phyloP scores from a whole-genome alignment of 164 flowering plant species.

The Akebia trifoliata region DNA sequence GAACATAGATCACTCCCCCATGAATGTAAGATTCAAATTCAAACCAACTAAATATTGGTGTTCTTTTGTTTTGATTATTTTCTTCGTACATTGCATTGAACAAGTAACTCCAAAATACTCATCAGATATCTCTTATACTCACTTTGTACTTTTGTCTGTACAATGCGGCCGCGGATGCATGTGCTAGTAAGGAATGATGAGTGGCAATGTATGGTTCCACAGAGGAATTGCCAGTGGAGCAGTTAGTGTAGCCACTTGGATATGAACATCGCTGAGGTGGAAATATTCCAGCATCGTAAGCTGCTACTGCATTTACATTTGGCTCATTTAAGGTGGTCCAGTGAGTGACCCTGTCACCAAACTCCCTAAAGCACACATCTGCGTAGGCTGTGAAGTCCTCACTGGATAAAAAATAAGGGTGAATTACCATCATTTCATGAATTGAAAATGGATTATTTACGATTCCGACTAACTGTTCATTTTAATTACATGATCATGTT shows the following conservation, averaged over 20 bases:
- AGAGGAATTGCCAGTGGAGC: slow-evolving; percentile 16
- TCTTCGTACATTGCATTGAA: too few relatives aligned
- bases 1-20: too few relatives aligned
- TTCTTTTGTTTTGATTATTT: too few relatives aligned
- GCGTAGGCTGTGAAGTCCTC: slow-evolving; percentile 25
- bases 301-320: slow-evolving; percentile 3
- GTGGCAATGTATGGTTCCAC: slow-evolving; percentile 13
- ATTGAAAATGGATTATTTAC: too few relatives aligned
- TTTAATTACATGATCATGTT: too few relatives aligned
- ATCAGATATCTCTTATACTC: too few relatives aligned
- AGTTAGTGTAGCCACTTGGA: background rate
- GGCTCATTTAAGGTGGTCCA: slow-evolving; percentile 26
- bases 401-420: background rate
- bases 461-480: too few relatives aligned
- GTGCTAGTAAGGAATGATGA: slow-evolving; percentile 16
- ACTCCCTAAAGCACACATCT: slow-evolving; percentile 25
- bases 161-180: slow-evolving; percentile 15
- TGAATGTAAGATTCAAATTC: too few relatives aligned
- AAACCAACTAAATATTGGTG: too few relatives aligned
- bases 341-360: slow-evolving; percentile 21
- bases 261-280: slow-evolving; percentile 18
- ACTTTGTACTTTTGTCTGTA: slow-evolving; percentile 19
- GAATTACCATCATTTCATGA: too few relatives aligned
- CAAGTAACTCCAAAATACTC: too few relatives aligned
- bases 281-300: slow-evolving; percentile 3